Base-by-base conservation (phyloP, 2,329 filamentous ascomycete genomes). In the Didymella pinodella region DNA sequence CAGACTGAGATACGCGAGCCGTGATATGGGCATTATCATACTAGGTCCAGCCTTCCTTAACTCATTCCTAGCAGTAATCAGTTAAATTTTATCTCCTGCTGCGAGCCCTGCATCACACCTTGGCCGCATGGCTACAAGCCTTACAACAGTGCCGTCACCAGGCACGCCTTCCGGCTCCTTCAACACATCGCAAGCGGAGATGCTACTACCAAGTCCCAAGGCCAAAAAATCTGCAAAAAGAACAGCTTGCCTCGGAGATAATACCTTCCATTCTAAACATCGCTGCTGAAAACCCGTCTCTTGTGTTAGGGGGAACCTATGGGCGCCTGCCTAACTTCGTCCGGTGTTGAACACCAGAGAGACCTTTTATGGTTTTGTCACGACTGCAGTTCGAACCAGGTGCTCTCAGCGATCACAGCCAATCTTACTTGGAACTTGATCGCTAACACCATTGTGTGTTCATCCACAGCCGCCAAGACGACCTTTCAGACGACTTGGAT, bases 1-100 rank as follows among this genome's bases (percentile, higher is more conserved):
- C 62, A 65, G 14, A 49, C 14, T 12, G 65, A 68, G 38, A 16
- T 61, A 4, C 45, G 62, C 28, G 5, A 43, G 10, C 18, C 36
- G 36, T 52, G 16, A 44, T 18, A 6, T 6, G 7, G 16, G 14
- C n/a, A 18, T 16, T 3, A 7, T 36, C 7, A 7, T 36, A 3
- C 14, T 4, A n/a, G 4, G 6, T n/a, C 11, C 14, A 34, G 32
- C 12, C 12, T 34, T 34, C 3, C 3, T 31, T 31, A 11, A 29
- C 28, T 29, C 28, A 29, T 29, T 4, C 28, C 22, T 22, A 22
- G 22, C 22, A 22, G 22, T 3, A 22, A 22, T 22, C 2, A 2
- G 22, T 22, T 22, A 22, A 22, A 2, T 22, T 22, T 22, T 22
- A 22, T 22, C 22, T 22, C 22, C 3, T 22, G 22, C 22, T 22